phyloP scores from a whole-genome alignment of 2,329 filamentous ascomycete species.

The Cladobotryum mycophilum region DNA sequence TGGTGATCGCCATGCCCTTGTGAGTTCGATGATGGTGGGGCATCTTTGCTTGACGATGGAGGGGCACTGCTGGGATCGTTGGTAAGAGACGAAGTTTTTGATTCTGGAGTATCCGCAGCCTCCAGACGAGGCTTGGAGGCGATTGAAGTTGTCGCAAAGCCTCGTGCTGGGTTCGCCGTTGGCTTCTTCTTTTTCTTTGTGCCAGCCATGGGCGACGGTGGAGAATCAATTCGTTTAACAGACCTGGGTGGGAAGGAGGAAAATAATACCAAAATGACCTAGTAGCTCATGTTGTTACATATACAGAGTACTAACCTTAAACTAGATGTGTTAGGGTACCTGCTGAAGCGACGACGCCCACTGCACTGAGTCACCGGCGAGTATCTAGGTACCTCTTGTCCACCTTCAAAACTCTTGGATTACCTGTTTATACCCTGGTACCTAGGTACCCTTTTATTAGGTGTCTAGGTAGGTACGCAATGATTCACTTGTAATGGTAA shows the following conservation, averaged over 20 bases:
- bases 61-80: conserved; percentile 23
- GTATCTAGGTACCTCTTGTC: too few relatives aligned
- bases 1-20: background rate
- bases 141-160: conserved; percentile 89
- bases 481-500: too few relatives aligned
- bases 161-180: conserved; percentile 77
- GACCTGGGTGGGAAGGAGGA: background rate
- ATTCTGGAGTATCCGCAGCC: conserved; percentile 30
- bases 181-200: conserved; percentile 88
- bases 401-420: too few relatives aligned
- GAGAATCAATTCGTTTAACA: conserved; percentile 1
- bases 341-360: too few relatives aligned
- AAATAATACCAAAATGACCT: background rate
- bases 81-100: conserved; percentile 16
- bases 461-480: too few relatives aligned
- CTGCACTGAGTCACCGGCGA: too few relatives aligned
- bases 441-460: too few relatives aligned
- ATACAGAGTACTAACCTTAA: too few relatives aligned
- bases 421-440: too few relatives aligned
- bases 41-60: conserved; percentile 21
- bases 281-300: too few relatives aligned
- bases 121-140: conserved; percentile 75
- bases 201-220: conserved; percentile 52
- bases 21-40: conserved; percentile 12
- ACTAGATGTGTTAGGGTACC: too few relatives aligned